Evolutionary conservation across 208 protist species (phyloP).

Genomic region (Acanthamoeba sp.): DNA sequence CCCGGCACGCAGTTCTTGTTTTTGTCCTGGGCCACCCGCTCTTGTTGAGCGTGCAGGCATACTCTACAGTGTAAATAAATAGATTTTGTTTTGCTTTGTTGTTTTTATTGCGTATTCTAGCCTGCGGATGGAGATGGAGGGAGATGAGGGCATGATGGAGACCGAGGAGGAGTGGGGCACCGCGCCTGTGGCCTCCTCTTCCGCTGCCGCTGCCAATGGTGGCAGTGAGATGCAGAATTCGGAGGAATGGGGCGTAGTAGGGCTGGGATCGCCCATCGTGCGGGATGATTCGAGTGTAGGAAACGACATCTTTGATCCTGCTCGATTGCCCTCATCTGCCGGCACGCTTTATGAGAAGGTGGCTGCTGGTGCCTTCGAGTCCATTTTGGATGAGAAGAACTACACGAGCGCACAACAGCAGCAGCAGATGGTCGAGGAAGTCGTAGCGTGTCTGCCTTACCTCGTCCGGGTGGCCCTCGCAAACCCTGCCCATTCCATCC

Average conservation of each 20-base stretch:
- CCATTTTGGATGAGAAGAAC: not conserved
- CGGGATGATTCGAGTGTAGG: not conserved
- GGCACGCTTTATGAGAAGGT: constrained; percentile 13
- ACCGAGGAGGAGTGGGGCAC: constrained; percentile 45
- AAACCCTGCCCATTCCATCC: constrained; percentile 3
- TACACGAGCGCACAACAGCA: not conserved
- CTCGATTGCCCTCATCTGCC: not conserved
- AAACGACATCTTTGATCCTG: constrained; percentile 5
- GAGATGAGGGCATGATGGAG: constrained; percentile 26
- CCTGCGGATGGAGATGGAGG: not conserved
- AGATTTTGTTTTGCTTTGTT: too few species aligned
- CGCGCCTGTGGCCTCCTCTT: not conserved
- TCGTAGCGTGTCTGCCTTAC: constrained; percentile 40
- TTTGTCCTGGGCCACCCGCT: too few species aligned
- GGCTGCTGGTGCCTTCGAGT: not conserved
- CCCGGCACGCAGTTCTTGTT: too few species aligned
- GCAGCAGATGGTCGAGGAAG: not conserved
- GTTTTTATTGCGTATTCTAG: not conserved
- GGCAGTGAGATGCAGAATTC: not conserved
- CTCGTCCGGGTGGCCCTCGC: constrained; percentile 21
- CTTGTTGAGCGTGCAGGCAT: too few species aligned
- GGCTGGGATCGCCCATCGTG: not conserved
- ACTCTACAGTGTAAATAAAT: too few species aligned
- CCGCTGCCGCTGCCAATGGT: not conserved
- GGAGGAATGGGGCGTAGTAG: not conserved